phyloP scores from a whole-genome alignment of 441 rosid genomes.

The Adansonia grandidieri region DNA sequence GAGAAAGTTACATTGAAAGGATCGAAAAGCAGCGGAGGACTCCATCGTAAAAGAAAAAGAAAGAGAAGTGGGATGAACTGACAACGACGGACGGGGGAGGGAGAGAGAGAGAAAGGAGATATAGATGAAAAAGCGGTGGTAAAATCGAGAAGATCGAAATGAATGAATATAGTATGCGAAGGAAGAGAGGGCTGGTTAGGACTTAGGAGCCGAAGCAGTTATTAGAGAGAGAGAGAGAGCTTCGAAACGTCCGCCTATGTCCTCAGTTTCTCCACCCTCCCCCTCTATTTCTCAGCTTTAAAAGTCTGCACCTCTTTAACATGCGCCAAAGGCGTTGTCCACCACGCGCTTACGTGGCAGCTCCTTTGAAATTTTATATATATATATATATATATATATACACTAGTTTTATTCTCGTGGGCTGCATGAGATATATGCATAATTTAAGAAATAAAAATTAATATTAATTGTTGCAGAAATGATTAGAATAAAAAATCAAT shows the following conservation, averaged over 20 bases:
- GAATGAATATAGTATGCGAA: no score
- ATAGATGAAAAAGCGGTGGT: background rate
- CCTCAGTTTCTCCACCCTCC: constrained; percentile 37
- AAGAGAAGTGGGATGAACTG: background rate
- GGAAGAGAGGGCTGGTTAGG: constrained; percentile 3
- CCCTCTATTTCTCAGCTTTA: background rate
- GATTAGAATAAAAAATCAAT: no score
- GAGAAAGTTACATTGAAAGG: constrained; percentile 52
- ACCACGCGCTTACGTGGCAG: background rate
- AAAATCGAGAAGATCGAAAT: constrained; percentile 21
- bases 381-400: no score
- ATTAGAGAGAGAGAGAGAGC: constrained; percentile 1
- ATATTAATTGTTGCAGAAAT: no score
- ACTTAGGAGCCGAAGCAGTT: constrained; percentile 16
- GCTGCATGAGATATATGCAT: no score
- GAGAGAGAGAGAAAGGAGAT: constrained; percentile 21
- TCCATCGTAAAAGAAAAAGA: constrained; percentile 53
- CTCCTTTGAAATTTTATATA: background rate
- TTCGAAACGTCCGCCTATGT: constrained; percentile 49
- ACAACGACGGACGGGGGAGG: no score
- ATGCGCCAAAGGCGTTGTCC: constrained; percentile 12
- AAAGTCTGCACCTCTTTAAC: constrained; percentile 10
- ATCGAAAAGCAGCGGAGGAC: constrained; percentile 66
- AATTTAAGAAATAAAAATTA: no score
- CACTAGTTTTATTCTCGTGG: no score